Base-by-base conservation (phyloP, 164 flowering plant species). In the Umbilicus rupestris region DNA sequence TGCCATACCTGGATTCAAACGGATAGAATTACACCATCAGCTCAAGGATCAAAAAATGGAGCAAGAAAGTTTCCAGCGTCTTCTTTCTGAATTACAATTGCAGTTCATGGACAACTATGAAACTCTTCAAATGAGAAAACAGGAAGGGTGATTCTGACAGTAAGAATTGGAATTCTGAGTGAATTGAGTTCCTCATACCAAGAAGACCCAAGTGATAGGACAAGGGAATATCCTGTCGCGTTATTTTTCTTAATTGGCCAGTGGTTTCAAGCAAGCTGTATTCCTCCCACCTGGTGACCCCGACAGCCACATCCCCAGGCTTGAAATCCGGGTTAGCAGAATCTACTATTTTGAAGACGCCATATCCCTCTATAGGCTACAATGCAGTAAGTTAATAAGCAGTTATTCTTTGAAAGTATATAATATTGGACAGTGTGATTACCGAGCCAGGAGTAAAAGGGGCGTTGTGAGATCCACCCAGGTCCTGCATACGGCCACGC, bases 281-380 rank as follows among this genome's bases (percentile, higher is more conserved):
- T 47, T 89, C 96, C 70, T 92, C 96, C 97, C 97, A 92, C 0
- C 92, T 86, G 47, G 86, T 85, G 0, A 86, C 11, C 50, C 96
- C 90, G 0, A 77, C 65, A 7, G 88, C 75, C 1, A 85, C 55
- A 49, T 92, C 96, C 0, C 92, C 97, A 8, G 79, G 75, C 72
- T 80, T 77, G 79, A 81, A 87, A 50, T 80, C 64, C 15, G 90
- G 83, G 63, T 82, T 62, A 66, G 83, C 86, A 30, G 96, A 89
- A 52, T 80, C 88, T 28, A 89, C 63, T 10, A 92, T 89, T 76
- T 69, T 79, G 22, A 81, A 68, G 39, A 92, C 85, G 19, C 97
- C 97, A 75, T 79, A 85, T 44, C 97, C 97, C 72, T 79, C 84
- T 14, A 92, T 66, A 16, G 74, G 78, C 97, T 90, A 50, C 29